Conservation (phyloP, 331 rosid species). For the Acacia pycnantha region DNA sequence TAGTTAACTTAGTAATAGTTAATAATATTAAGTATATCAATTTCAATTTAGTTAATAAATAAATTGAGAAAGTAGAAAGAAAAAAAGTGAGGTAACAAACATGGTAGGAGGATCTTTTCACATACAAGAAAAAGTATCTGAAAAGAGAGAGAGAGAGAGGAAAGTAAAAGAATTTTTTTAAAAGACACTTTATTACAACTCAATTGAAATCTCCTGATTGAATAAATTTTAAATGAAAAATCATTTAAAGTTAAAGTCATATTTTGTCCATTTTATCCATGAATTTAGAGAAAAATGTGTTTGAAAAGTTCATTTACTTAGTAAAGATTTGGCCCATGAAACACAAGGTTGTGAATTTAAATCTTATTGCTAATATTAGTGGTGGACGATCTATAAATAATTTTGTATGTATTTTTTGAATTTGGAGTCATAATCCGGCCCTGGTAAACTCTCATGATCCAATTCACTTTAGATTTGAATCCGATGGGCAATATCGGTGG, state of each 20-base stretch:
- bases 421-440: no score
- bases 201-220: not conserved
- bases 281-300: not conserved
- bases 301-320: not conserved
- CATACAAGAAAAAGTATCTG: not conserved
- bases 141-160: not conserved
- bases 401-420: no score
- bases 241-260: not conserved
- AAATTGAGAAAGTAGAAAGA: not conserved
- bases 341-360: not conserved
- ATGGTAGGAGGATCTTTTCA: not conserved
- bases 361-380: not conserved
- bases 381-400: no score
- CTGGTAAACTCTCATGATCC: not conserved
- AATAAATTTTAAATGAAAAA: not conserved
- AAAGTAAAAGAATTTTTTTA: not conserved
- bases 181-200: not conserved
- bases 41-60: not conserved
- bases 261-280: not conserved
- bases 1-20: constrained; percentile 35
- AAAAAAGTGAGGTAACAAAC: not conserved
- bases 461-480: no score
- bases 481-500: no score
- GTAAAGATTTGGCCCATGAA: not conserved
- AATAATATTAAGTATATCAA: not conserved